A percentile compares a stretch with the other conserved stretches of the same genome.
Evolutionary conservation across 495 filamentous ascomycete species (phyloP).

Genomic region (Hyaloscypha variabilis): DNA sequence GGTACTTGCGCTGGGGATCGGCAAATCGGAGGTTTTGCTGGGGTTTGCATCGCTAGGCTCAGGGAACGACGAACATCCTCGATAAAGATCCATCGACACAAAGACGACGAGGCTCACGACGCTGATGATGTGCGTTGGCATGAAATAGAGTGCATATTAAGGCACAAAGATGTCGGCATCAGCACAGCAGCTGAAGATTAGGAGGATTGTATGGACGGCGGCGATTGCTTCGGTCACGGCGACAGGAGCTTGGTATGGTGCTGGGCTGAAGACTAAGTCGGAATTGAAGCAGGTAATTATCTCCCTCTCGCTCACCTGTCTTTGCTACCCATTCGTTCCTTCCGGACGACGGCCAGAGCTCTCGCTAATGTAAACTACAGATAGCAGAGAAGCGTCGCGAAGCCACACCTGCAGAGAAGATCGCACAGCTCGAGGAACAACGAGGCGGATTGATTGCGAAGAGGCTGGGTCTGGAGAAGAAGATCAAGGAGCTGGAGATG

Average conservation of each 20-base stretch:
- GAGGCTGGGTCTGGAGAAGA: slow-evolving; percentile 56
- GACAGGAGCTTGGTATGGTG: slow-evolving; percentile 55
- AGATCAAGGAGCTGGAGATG: slow-evolving; percentile 55
- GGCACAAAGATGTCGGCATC: slow-evolving; percentile 10
- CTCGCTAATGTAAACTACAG: neutral
- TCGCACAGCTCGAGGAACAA: slow-evolving; percentile 50
- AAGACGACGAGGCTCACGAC: neutral
- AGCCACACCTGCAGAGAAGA: slow-evolving; percentile 54
- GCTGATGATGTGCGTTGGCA: neutral
- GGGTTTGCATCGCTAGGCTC: too few relatives aligned
- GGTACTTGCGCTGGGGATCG: neutral
- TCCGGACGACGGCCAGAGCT: neutral
- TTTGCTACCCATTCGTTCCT: neutral
- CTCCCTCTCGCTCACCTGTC: neutral
- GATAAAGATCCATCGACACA: neutral
- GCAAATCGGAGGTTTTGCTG: slow-evolving; percentile 1
- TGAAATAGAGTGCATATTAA: neutral
- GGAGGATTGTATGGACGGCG: slow-evolving; percentile 45
- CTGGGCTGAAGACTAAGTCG: slow-evolving; percentile 51
- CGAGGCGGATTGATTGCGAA: slow-evolving; percentile 51
- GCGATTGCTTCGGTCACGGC: slow-evolving; percentile 53
- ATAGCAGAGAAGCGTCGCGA: slow-evolving; percentile 45
- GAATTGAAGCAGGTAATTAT: slow-evolving; percentile 34
- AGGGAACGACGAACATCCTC: too few relatives aligned
- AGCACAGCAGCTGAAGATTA: slow-evolving; percentile 26